Evolutionary conservation across 441 rosid species (phyloP).

Genomic region (Breynia disticha): DNA sequence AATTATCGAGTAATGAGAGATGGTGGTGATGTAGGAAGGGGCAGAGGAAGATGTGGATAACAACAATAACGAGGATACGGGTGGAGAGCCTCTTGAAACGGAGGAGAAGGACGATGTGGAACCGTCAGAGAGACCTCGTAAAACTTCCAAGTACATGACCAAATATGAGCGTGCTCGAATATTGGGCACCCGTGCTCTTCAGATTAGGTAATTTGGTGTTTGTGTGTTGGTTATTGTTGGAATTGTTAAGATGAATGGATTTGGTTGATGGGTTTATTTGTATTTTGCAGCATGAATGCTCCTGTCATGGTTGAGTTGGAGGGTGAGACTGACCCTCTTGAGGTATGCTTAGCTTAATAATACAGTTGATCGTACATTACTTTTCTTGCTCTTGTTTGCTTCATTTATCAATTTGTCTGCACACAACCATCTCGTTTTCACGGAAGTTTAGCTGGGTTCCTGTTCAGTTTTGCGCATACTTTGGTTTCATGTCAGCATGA

Average conservation of each 20-base stretch:
- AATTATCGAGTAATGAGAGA: not conserved
- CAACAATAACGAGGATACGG: conserved; percentile 42
- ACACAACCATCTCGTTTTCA: too few relatives aligned
- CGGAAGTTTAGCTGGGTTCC: too few relatives aligned
- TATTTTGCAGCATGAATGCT: conserved; percentile 71
- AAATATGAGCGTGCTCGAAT: conserved; percentile 84
- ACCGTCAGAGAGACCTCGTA: conserved; percentile 36
- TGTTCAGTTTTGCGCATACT: too few relatives aligned
- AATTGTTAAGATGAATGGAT: too few relatives aligned
- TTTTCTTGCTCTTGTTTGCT: not conserved
- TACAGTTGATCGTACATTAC: not conserved
- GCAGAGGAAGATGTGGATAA: conserved; percentile 54
- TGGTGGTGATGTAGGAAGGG: conserved; percentile 44
- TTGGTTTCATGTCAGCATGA: too few relatives aligned
- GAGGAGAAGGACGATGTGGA: conserved; percentile 51
- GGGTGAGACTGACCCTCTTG: conserved; percentile 86
- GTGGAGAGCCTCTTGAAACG: conserved; percentile 52
- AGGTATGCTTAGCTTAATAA: conserved; percentile 28
- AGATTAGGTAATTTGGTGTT: conserved; percentile 42
- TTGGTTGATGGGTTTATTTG: not conserved
- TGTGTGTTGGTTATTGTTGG: not conserved
- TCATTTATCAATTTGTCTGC: too few relatives aligned
- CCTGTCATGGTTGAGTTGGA: conserved; percentile 96
- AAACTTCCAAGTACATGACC: conserved; percentile 71
- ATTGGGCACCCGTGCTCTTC: conserved; percentile 75